Conservation (phyloP, 75 land plant species). For the Pinus tabuliformis region DNA sequence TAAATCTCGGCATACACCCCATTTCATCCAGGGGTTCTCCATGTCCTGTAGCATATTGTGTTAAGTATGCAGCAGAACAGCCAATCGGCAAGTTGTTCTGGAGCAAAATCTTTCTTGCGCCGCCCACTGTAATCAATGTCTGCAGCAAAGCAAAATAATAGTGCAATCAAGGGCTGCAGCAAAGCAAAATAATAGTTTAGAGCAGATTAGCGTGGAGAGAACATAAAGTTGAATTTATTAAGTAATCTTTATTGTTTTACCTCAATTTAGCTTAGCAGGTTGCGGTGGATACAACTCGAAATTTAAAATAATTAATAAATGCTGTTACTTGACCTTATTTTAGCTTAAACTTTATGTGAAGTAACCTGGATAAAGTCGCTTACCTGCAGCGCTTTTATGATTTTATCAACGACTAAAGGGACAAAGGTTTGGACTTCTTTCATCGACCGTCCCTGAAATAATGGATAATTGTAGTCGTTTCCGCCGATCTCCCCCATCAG, state of each 20-base stretch:
- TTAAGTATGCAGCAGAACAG: not conserved
- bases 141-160: too few relatives aligned
- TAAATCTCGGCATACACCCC: not conserved
- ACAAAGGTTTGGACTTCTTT: conserved; percentile 8
- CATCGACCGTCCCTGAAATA: conserved; percentile 1
- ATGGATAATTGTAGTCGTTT: conserved; percentile 26
- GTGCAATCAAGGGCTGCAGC: too few relatives aligned
- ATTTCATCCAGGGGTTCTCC: not conserved
- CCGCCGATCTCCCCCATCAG: conserved; percentile 30
- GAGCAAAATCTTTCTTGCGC: not conserved
- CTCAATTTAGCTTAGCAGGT: too few relatives aligned
- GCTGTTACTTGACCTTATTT: too few relatives aligned
- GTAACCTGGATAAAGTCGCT: not conserved
- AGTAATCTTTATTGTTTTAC: too few relatives aligned
- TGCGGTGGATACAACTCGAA: too few relatives aligned
- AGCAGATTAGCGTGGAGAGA: too few relatives aligned
- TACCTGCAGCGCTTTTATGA: conserved; percentile 1
- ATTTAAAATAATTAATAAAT: too few relatives aligned
- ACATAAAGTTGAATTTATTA: too few relatives aligned
- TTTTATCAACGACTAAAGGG: conserved; percentile 1
- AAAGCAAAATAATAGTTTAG: too few relatives aligned
- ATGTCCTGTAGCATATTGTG: not conserved
- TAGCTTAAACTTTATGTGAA: not conserved
- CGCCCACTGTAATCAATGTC: too few relatives aligned
- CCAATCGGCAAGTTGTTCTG: conserved; percentile 5